These are phyloP conservation scores for Melanogaster broomeanus DNA, from an alignment of 768 basidiomycete species.

Conservation along the genomic window DNA sequence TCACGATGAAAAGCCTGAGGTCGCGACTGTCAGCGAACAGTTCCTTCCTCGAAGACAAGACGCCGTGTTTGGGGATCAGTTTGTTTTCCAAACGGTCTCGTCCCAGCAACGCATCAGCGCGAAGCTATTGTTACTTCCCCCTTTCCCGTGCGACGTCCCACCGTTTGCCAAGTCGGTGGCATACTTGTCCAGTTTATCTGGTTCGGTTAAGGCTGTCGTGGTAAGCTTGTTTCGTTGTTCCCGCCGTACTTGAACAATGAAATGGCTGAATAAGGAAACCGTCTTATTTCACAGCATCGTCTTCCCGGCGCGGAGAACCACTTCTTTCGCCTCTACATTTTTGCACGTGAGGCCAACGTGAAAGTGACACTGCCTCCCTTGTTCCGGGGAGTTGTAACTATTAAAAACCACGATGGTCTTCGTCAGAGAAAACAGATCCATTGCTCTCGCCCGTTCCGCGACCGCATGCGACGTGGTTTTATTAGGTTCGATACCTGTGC, in stretches of 20 bases:
- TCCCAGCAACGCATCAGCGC: conserved; percentile 26
- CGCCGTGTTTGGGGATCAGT: conserved; percentile 32
- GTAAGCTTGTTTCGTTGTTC: conserved; percentile 19
- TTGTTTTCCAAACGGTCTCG: conserved; percentile 25
- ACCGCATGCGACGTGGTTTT: conserved; percentile 20
- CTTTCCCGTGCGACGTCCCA: conserved; percentile 24
- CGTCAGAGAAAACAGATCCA: conserved; percentile 10
- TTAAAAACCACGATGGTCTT: conserved; percentile 16
- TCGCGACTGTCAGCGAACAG: conserved; percentile 22
- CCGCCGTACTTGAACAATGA: conserved; percentile 3
- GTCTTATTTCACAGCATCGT: conserved; percentile 18
- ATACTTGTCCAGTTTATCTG: conserved; percentile 30
- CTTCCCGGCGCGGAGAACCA: conserved; percentile 27
- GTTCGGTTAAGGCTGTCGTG: conserved; percentile 23
- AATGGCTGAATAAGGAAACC: conserved; percentile 2
- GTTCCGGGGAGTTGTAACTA: conserved; percentile 29
- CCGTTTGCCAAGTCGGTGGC: conserved; percentile 36
- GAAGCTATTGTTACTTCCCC: conserved; percentile 28
- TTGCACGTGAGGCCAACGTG: conserved; percentile 30
- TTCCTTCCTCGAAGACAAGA: conserved; percentile 31
- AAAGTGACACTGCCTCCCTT: conserved; percentile 27
- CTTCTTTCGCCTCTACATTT: conserved; percentile 31
- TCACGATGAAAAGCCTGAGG: conserved; percentile 24
- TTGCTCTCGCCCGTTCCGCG: conserved; percentile 26
- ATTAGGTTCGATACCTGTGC: conserved; percentile 20